Conservation (phyloP, 2,329 filamentous ascomycete species). For the Thielaviopsis ethacetica region DNA sequence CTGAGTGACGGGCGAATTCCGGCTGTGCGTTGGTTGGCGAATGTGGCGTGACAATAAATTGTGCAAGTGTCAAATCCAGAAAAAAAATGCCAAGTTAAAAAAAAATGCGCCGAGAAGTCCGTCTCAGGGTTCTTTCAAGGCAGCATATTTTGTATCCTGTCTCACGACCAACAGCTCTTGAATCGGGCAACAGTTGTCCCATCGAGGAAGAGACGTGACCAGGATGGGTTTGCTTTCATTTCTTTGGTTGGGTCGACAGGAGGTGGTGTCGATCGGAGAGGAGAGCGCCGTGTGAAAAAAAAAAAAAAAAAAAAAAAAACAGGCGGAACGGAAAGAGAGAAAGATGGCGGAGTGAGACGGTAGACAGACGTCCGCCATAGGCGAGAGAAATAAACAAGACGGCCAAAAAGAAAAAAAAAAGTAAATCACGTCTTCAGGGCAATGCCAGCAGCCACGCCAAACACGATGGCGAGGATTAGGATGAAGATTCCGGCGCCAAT, state of each 20-base stretch:
- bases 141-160: neutral
- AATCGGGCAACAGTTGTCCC: neutral
- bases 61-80: neutral
- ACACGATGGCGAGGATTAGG: conserved; percentile 14
- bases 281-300: neutral
- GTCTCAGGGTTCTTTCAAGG: neutral
- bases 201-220: neutral
- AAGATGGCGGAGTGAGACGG: neutral
- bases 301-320: neutral
- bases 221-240: neutral
- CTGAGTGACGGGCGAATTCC: neutral
- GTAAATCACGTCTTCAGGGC: conserved; percentile 12
- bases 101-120: neutral
- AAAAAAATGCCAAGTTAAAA: neutral
- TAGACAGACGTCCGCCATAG: neutral
- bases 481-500: conserved; percentile 13
- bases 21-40: neutral
- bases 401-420: neutral
- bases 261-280: neutral
- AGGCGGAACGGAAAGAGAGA: neutral
- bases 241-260: neutral
- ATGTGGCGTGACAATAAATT: neutral
- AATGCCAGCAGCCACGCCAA: conserved; percentile 15
- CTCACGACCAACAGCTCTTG: neutral
- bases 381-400: neutral